Percentiles rank a stretch among this genome's conserved stretches.
phyloP scores from a whole-genome alignment of 768 basidiomycete genomes.

The Hortiboletus flavorubellus region DNA sequence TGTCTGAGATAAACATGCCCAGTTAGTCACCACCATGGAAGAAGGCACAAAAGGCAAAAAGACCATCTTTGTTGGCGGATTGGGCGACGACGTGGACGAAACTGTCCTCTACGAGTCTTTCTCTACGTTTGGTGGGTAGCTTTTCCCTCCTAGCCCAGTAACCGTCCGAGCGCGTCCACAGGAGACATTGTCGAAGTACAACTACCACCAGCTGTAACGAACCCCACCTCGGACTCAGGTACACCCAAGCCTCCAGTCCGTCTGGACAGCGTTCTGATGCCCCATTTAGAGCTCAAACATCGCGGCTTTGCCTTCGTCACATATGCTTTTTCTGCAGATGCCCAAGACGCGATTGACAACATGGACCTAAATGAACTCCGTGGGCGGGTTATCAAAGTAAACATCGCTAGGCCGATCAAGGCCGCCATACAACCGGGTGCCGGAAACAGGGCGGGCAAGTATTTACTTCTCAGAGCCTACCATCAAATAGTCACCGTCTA shows the following conservation, averaged over 20 bases:
- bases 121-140: conserved; percentile 74
- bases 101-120: conserved; percentile 72
- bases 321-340: conserved; percentile 74
- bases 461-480: conserved; percentile 1
- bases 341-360: conserved; percentile 97
- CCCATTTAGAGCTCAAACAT: conserved; percentile 63
- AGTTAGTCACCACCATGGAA: conserved; percentile 49
- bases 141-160: background rate
- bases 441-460: conserved; percentile 75
- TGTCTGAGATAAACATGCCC: conserved; percentile 13
- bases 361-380: conserved; percentile 93
- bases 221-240: conserved; percentile 63
- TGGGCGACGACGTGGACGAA: conserved; percentile 84
- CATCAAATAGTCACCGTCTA: background rate
- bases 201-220: conserved; percentile 75
- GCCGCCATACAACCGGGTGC: conserved; percentile 55
- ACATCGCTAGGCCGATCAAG: conserved; percentile 81
- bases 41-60: conserved; percentile 83
- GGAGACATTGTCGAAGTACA: conserved; percentile 93
- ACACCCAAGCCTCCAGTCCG: background rate
- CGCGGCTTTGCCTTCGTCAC: conserved; percentile 95
- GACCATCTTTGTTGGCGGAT: conserved; percentile 80
- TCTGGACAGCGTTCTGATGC: conserved; percentile 4
- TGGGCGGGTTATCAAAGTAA: conserved; percentile 77
- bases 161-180: conserved; percentile 31